These are phyloP conservation scores for Yamadazyma atlantica DNA, from an alignment of 1,139 yeast genomes.

Conservation along the genomic window DNA sequence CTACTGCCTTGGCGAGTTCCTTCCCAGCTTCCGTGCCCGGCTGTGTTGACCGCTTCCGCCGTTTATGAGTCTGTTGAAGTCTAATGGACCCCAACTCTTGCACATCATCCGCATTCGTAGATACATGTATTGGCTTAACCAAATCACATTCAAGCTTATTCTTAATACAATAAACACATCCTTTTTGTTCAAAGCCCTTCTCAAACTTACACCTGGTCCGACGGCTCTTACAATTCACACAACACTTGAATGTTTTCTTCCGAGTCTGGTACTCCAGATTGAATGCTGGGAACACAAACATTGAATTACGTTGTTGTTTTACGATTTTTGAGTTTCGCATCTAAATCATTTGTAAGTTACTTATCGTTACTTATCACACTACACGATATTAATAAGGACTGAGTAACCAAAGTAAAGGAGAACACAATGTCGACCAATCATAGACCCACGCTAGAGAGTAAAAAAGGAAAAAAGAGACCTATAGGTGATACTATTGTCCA, in stretches of 20 bases:
- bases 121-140: neutral
- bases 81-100: too few relatives aligned
- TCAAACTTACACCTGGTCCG: slow-evolving; percentile 35
- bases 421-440: slow-evolving; percentile 93
- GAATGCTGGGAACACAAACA: slow-evolving; percentile 59
- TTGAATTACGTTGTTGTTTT: too few relatives aligned
- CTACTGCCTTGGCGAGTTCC: too few relatives aligned
- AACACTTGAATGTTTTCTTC: slow-evolving; percentile 50
- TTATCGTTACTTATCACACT: too few relatives aligned
- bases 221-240: slow-evolving; percentile 47
- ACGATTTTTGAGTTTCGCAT: slow-evolving; percentile 1
- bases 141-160: slow-evolving; percentile 7
- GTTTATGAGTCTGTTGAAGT: too few relatives aligned
- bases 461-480: slow-evolving; percentile 60
- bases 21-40: too few relatives aligned
- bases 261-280: slow-evolving; percentile 51
- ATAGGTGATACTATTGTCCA: slow-evolving; percentile 54
- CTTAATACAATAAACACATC: slow-evolving; percentile 34
- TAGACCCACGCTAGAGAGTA: slow-evolving; percentile 86
- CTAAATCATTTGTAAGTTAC: too few relatives aligned
- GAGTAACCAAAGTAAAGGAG: too few relatives aligned
- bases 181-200: slow-evolving; percentile 28
- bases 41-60: too few relatives aligned
- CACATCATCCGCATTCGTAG: too few relatives aligned
- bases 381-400: too few relatives aligned